Evolutionary conservation across 768 basidiomycete genomes (phyloP).

Genomic region (Tulasnella sp.): DNA sequence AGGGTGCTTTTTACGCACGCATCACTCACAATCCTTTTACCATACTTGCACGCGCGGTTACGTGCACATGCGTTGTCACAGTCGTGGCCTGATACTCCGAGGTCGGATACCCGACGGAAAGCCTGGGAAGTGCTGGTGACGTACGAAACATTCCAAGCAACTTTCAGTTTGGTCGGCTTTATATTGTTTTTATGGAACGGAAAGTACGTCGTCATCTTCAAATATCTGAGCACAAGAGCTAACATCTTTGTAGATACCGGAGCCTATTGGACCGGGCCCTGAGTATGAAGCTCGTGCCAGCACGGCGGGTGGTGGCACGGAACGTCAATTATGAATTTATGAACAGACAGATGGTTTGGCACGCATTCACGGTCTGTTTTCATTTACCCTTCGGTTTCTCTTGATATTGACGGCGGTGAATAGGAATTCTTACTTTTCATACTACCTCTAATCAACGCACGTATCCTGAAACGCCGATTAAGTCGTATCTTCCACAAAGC

Average conservation of each 20-base stretch:
- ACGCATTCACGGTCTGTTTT: slow-evolving; percentile 78
- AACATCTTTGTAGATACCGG: slow-evolving; percentile 51
- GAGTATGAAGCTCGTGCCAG: slow-evolving; percentile 58
- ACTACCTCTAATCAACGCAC: slow-evolving; percentile 68
- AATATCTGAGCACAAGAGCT: no score
- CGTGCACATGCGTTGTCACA: slow-evolving; percentile 62
- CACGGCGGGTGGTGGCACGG: slow-evolving; percentile 52
- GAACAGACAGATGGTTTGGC: slow-evolving; percentile 99
- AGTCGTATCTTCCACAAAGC: slow-evolving; percentile 26
- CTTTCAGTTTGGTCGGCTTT: slow-evolving; percentile 61
- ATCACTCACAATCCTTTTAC: slow-evolving; percentile 55
- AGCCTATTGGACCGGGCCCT: slow-evolving; percentile 71
- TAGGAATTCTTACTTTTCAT: slow-evolving; percentile 94
- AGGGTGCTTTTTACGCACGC: slow-evolving; percentile 54
- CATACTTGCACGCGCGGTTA: slow-evolving; percentile 67
- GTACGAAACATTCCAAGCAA: slow-evolving; percentile 53
- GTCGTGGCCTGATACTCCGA: slow-evolving; percentile 87
- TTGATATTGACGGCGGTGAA: neutral
- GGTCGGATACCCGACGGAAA: slow-evolving; percentile 57
- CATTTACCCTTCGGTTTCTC: neutral
- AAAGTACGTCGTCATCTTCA: slow-evolving; percentile 36
- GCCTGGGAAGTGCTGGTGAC: slow-evolving; percentile 58
- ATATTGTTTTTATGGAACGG: slow-evolving; percentile 77
- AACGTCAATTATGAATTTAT: slow-evolving; percentile 97
- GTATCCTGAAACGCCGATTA: slow-evolving; percentile 47